phyloP scores from a whole-genome alignment of 257 asterid genomes.

The Thymus quinquecostatus region DNA sequence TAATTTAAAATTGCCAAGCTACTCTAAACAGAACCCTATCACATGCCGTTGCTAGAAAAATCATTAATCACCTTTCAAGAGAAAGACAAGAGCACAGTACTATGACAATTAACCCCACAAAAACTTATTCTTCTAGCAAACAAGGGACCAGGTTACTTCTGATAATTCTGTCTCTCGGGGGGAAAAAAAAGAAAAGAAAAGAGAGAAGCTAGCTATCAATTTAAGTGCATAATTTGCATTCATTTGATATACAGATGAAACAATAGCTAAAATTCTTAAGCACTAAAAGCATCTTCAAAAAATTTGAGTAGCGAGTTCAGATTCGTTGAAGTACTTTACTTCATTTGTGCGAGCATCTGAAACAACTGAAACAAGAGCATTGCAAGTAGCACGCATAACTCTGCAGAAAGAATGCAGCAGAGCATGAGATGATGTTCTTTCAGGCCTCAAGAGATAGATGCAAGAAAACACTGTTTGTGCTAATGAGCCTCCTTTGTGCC shows the following conservation, averaged over 20 bases:
- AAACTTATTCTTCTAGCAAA: not conserved
- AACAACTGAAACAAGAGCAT: conserved; percentile 84
- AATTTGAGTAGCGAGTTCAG: conserved; percentile 34
- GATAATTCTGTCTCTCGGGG: conserved; percentile 1
- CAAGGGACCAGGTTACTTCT: not conserved
- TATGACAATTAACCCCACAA: not conserved
- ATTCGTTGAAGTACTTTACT: conserved; percentile 70
- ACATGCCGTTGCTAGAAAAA: not conserved
- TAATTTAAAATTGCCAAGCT: not conserved
- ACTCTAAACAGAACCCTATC: not conserved
- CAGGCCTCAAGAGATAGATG: conserved; percentile 93
- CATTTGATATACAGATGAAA: conserved; percentile 56
- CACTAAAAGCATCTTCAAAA: conserved; percentile 4
- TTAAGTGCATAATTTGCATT: conserved; percentile 50
- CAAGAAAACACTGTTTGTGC: conserved; percentile 95
- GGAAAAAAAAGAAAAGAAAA: not conserved
- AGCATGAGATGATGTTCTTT: conserved; percentile 81
- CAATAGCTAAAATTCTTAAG: conserved; percentile 36
- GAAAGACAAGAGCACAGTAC: not conserved
- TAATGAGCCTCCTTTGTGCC: conserved; percentile 98
- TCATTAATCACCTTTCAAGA: not conserved
- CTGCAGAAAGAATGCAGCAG: conserved; percentile 87
- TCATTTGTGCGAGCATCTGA: conserved; percentile 93
- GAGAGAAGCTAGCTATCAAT: conserved; percentile 22
- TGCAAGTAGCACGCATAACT: conserved; percentile 82